Evolutionary conservation across 257 asterid species (phyloP), one percentile per base, ranked within the genome.

Genomic region (Striga asiatica): DNA sequence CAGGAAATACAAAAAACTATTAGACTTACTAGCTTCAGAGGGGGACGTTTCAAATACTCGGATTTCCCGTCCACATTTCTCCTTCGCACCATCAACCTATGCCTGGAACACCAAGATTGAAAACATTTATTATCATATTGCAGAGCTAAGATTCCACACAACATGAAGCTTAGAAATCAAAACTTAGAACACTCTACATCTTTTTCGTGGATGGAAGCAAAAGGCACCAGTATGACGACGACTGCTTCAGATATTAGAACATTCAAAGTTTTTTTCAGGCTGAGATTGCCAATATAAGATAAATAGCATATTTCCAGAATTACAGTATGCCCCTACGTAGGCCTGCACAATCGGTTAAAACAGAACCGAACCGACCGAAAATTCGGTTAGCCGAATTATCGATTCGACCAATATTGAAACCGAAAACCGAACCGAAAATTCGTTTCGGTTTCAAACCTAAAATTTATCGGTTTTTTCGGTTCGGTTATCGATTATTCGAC

Each of bases 81-180:
- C 91, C 70, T 75, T 88, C 24, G 93, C 95, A 66, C 81, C 91
- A 11, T 80, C 91, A 73, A 92, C 80, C 79, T 53, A 77, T 29
- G 67, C 84, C 95, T 87, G 68, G 24, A 69, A 37, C 25, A 22
- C 45, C 57, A 38, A 55, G 56, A 43, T n/a, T 31, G 53, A 62
- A 61, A 47, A 17, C 49, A 23, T 55, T 58, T 31, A 65, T 37
- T 13, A 35, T 60, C 64, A 43, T 42, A 37, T 19, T 23, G 60
- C 54, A 17, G 25, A 47, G 47, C 45, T 50, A 24, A 46, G 50
- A 22, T 31, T 52, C 42, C 34, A 23, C 25, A 34, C 13, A 58
- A 22, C 2, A 42, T 17, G 49, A 45, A 62, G 55, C 35, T 39
- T 38, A 39, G 21, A 42, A 18, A 58, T 25, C 22, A 54, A 16